These are phyloP conservation scores for Smallanthus sonchifolius DNA, from an alignment of 129 eudicot species.

Conservation along the genomic window DNA sequence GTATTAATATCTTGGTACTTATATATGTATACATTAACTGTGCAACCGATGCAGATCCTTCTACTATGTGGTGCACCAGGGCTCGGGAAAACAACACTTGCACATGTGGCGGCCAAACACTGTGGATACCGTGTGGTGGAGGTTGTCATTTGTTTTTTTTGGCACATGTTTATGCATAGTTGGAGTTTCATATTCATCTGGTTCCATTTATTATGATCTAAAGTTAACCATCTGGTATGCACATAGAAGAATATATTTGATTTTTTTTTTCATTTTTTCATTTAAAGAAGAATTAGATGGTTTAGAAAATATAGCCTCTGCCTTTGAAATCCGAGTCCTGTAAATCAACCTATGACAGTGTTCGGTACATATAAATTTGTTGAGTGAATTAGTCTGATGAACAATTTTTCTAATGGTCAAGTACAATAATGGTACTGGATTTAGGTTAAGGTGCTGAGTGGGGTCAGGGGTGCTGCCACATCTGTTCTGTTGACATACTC, in stretches of 20 bases:
- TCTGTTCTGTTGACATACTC: not conserved
- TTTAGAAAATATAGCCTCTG: not conserved
- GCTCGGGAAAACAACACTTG: constrained; percentile 98
- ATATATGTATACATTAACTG: constrained; percentile 2
- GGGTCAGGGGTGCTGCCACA: not conserved
- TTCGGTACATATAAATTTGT: not conserved
- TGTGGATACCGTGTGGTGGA: constrained; percentile 98
- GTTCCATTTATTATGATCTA: not conserved
- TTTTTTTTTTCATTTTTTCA: too few species aligned
- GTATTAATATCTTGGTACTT: not conserved
- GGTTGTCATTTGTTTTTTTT: constrained; percentile 38
- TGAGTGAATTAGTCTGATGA: not conserved
- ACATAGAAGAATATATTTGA: not conserved
- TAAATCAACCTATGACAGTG: not conserved
- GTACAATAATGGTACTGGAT: not conserved
- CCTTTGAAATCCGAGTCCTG: not conserved
- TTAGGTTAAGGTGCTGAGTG: constrained; percentile 2
- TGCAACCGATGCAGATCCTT: constrained; percentile 54
- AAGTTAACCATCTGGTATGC: constrained; percentile 2
- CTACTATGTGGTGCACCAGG: constrained; percentile 99
- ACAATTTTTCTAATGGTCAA: not conserved
- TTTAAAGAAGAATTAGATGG: not conserved
- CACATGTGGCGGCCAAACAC: constrained; percentile 95
- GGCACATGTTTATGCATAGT: constrained; percentile 1
- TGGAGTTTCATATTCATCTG: not conserved